Evolutionary conservation across 495 filamentous ascomycete species (phyloP).

Genomic region (Mycothermus thermophilus): DNA sequence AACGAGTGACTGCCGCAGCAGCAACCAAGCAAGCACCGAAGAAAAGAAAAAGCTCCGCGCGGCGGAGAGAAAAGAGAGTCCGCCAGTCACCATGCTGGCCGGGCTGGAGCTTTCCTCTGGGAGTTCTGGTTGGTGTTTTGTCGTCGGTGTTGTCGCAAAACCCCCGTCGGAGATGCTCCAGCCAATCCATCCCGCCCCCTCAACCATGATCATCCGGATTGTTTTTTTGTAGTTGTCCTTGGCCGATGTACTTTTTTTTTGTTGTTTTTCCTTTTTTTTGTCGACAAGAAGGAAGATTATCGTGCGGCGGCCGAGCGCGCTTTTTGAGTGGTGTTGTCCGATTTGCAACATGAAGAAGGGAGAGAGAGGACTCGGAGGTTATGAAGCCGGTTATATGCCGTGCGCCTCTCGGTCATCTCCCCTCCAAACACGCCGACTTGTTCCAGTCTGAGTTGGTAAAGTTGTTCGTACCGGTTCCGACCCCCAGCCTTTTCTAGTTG

Average conservation of each 20-base stretch:
- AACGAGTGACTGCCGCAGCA: constrained; percentile 10
- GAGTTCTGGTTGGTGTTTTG: constrained; percentile 1
- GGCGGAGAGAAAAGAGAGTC: constrained; percentile 1
- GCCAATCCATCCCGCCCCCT: too few species aligned
- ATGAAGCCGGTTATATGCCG: neutral
- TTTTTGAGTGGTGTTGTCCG: constrained; percentile 7
- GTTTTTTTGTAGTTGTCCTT: too few species aligned
- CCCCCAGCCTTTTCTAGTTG: constrained; percentile 4
- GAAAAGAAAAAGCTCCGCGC: constrained; percentile 3
- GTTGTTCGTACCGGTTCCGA: constrained; percentile 9
- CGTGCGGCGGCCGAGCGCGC: constrained; percentile 8
- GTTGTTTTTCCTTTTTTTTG: too few species aligned
- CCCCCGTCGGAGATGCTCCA: too few species aligned
- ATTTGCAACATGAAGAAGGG: constrained; percentile 5
- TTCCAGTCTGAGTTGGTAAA: constrained; percentile 16
- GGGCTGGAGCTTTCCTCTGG: too few species aligned
- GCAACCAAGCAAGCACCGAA: too few species aligned
- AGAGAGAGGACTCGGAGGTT: neutral
- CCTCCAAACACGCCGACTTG: neutral
- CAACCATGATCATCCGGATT: constrained; percentile 11
- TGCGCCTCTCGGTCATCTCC: neutral
- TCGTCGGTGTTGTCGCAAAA: neutral
- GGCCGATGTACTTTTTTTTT: too few species aligned
- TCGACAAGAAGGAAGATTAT: constrained; percentile 9
- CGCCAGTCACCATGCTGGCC: constrained; percentile 11